Evolutionary conservation across 2,329 filamentous ascomycete genomes (phyloP), one percentile per base, ranked within the genome.

Genomic region (Gaeumannomyces sp.): DNA sequence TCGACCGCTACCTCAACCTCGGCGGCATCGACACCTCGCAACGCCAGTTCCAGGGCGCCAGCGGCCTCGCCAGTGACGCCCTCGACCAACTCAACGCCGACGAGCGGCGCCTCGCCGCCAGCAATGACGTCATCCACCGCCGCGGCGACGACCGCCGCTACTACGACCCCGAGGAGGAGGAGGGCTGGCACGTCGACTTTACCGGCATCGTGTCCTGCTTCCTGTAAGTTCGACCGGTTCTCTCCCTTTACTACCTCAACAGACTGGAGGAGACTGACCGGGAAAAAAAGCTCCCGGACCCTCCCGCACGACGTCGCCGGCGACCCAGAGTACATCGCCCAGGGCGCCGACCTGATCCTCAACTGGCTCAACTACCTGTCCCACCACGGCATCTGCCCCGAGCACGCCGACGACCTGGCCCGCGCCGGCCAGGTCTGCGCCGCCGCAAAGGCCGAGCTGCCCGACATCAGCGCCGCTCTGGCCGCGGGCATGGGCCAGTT

Each of bases 341-440:
- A 82, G 8, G 87, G 86, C 3, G 85, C 88, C 27, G 82, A 84
- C 45, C 85, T 96, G 0, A 81, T 97, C 57, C 85, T 86, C 66
- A 96, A 95, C 72, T 98, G 98, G 73, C 85, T 97, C 68, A 91
- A 92, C 68, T 99, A 97, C 69, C 80, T 98, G 0, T 80, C 93
- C 13, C 85, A 90, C 66, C 93, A 98, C 72, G 85, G 90, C 53
- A 94, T 96, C 22, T 97, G 93, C 71, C 89, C 90, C 0, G 95
- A 98, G 74, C 90, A 93, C 72, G 80, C 76, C 0, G 78, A 82
- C 0, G 85, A 94, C 68, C 81, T 98, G 65, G 76, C 84, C 22
- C 78, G 81, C 0, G 92, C 93, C 0, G 79, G 89, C 10, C 74
- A 74, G 1, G 74, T 94, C 33, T 96, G 92, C 70, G 82, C 87